phyloP scores from a whole-genome alignment of 2,329 filamentous ascomycete genomes.

The Coniella lustricola region DNA sequence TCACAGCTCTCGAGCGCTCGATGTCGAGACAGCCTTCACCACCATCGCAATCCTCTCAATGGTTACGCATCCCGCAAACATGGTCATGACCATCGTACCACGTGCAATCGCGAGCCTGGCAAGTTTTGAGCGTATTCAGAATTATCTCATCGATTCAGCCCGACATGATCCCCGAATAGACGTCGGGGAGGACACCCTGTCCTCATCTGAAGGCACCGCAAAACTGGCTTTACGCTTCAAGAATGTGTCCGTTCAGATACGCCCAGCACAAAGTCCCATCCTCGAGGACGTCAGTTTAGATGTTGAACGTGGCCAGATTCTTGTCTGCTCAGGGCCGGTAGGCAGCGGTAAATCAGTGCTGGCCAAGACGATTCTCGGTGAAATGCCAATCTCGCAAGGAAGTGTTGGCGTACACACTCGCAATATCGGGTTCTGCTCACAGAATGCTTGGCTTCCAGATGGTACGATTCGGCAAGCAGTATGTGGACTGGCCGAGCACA shows the following conservation, averaged over 20 bases:
- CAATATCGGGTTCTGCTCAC: conserved; percentile 29
- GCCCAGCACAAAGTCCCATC: conserved; percentile 7
- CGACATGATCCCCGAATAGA: neutral
- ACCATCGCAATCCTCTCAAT: conserved; percentile 31
- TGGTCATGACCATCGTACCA: conserved; percentile 36
- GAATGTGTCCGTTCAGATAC: conserved; percentile 11
- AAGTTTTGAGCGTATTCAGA: conserved; percentile 32
- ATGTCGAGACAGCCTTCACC: conserved; percentile 33
- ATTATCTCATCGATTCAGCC: conserved; percentile 21
- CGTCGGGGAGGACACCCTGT: neutral
- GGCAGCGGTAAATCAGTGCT: conserved; percentile 27
- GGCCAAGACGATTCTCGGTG: conserved; percentile 24
- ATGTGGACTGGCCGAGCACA: conserved; percentile 14
- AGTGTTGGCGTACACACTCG: conserved; percentile 21
- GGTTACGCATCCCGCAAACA: conserved; percentile 36
- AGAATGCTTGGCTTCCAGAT: conserved; percentile 31
- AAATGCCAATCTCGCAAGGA: conserved; percentile 20
- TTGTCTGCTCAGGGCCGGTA: conserved; percentile 23
- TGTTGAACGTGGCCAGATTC: conserved; percentile 19
- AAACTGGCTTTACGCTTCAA: conserved; percentile 6
- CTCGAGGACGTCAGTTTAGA: conserved; percentile 22
- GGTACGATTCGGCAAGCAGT: conserved; percentile 28
- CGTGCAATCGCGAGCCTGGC: conserved; percentile 26
- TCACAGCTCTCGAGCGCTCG: conserved; percentile 18
- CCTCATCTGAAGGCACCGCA: no score